Conservation (phyloP, 2,329 filamentous ascomycete species). For the Pestalotiopsis fici region DNA sequence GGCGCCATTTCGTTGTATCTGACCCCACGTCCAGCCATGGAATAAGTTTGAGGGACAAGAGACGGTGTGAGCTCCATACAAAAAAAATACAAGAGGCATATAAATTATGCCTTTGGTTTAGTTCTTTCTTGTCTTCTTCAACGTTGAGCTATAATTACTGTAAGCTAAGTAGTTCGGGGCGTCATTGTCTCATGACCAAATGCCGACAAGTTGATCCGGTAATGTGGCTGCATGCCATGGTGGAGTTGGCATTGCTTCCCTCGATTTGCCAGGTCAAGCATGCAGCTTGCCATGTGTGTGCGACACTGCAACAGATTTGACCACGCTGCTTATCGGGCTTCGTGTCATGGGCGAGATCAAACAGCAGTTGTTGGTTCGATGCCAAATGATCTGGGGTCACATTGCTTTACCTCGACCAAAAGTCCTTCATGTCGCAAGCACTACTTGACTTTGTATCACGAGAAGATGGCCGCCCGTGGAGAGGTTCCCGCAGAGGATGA, state of each 20-base stretch:
- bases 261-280: not conserved
- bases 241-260: not conserved
- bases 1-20: not conserved
- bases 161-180: no score
- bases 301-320: not conserved
- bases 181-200: no score
- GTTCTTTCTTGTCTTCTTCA: no score
- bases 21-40: not conserved
- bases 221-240: not conserved
- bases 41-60: not conserved
- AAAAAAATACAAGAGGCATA: no score
- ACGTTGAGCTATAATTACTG: no score
- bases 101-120: no score
- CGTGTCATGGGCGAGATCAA: not conserved
- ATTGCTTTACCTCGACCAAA: not conserved
- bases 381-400: not conserved
- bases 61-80: not conserved
- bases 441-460: not conserved
- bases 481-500: no score
- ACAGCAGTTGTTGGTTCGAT: not conserved
- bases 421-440: not conserved
- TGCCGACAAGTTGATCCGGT: not conserved
- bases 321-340: not conserved
- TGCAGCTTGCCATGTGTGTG: conserved; percentile 1
- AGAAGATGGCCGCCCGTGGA: no score